These are phyloP conservation scores for Gryganskiella cystojenkinii DNA, from an alignment of 192 early-diverging fungal species.

Conservation along the genomic window DNA sequence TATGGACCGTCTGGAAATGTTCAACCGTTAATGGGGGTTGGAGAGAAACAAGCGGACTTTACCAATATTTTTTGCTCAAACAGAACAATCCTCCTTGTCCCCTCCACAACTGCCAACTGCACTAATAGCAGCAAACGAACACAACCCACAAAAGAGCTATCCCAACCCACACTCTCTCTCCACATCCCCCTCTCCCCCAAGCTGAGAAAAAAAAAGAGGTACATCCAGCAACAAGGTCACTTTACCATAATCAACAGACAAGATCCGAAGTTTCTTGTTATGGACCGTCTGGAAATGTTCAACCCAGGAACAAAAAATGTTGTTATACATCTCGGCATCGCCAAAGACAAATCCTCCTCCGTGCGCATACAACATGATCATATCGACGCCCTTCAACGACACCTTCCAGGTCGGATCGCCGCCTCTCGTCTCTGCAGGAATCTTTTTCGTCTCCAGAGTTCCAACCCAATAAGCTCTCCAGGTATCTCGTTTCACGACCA, in stretches of 20 bases:
- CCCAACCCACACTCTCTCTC: background rate
- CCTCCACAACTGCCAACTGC: slow-evolving; percentile 1
- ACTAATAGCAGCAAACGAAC: background rate
- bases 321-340: slow-evolving; percentile 55
- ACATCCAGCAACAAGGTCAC: background rate
- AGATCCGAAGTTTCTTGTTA: slow-evolving; percentile 44
- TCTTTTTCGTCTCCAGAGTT: slow-evolving; percentile 49
- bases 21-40: too few species aligned
- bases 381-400: slow-evolving; percentile 45
- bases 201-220: slow-evolving; percentile 7
- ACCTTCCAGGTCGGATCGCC: slow-evolving; percentile 44
- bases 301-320: slow-evolving; percentile 53
- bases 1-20: slow-evolving; percentile 47
- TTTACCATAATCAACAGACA: slow-evolving; percentile 47
- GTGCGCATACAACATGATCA: slow-evolving; percentile 49
- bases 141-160: background rate
- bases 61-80: too few species aligned
- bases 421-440: slow-evolving; percentile 46
- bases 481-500: slow-evolving; percentile 46
- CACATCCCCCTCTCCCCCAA: background rate
- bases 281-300: slow-evolving; percentile 48
- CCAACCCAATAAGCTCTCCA: slow-evolving; percentile 52
- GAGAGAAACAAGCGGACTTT: too few species aligned
- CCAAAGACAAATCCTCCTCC: slow-evolving; percentile 52
- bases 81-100: too few species aligned